Evolutionary conservation across 495 filamentous ascomycete genomes (phyloP).

Genomic region (Penicillium riverlandense): DNA sequence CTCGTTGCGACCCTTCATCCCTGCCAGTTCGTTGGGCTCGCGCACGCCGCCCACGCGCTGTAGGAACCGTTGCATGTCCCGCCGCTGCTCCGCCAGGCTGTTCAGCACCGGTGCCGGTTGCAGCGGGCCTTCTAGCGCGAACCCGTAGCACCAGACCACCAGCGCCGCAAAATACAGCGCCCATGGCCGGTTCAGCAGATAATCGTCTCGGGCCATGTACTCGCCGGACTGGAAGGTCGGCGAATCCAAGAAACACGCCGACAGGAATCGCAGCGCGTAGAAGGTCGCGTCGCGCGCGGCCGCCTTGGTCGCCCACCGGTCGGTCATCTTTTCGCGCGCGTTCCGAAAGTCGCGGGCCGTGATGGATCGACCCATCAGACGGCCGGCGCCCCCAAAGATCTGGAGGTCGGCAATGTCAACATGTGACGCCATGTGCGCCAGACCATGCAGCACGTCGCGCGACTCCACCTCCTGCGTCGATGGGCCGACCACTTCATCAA

Average conservation of each 20-base stretch:
- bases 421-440: slow-evolving; percentile 97
- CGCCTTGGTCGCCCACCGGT: slow-evolving; percentile 85
- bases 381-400: slow-evolving; percentile 81
- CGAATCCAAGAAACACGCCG: slow-evolving; percentile 62
- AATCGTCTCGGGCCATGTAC: slow-evolving; percentile 85
- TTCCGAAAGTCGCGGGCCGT: slow-evolving; percentile 71
- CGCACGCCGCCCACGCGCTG: slow-evolving; percentile 62
- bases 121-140: slow-evolving; percentile 77
- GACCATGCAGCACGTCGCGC: slow-evolving; percentile 79
- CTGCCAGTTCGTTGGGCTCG: slow-evolving; percentile 75
- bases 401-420: slow-evolving; percentile 97
- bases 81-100: slow-evolving; percentile 57
- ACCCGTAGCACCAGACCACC: slow-evolving; percentile 94
- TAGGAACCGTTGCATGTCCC: slow-evolving; percentile 76
- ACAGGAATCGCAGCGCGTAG: slow-evolving; percentile 84
- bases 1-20: slow-evolving; percentile 68
- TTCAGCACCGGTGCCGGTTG: slow-evolving; percentile 42
- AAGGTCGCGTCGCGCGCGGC: slow-evolving; percentile 89
- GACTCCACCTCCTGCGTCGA: slow-evolving; percentile 50
- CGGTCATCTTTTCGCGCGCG: slow-evolving; percentile 64
- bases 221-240: slow-evolving; percentile 29
- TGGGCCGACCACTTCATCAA: slow-evolving; percentile 71
- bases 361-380: slow-evolving; percentile 80
- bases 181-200: slow-evolving; percentile 89
- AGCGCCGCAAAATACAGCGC: slow-evolving; percentile 91